These are phyloP conservation scores for Tuber umbilicatum DNA, from an alignment of 495 filamentous ascomycete species.

Conservation along the genomic window DNA sequence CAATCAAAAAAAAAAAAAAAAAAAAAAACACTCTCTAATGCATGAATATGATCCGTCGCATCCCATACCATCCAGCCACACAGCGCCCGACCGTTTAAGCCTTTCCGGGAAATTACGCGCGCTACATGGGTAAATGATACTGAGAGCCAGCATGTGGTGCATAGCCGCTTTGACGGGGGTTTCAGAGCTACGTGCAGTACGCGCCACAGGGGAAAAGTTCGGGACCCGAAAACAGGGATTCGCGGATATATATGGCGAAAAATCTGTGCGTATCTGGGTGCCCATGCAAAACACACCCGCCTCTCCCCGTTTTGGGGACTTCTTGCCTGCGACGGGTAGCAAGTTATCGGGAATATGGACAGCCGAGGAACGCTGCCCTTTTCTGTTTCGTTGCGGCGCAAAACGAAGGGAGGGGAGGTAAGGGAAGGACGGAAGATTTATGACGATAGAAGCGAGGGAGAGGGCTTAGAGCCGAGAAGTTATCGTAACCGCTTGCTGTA, in stretches of 20 bases:
- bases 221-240: too few species aligned
- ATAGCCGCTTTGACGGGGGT: not conserved
- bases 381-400: too few species aligned
- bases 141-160: not conserved
- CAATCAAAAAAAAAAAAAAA: not conserved
- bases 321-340: not conserved
- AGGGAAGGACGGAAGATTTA: not conserved
- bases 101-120: not conserved
- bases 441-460: not conserved
- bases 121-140: not conserved
- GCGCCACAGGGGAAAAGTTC: too few species aligned
- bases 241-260: not conserved
- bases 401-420: not conserved
- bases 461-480: too few species aligned
- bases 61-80: not conserved
- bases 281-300: not conserved
- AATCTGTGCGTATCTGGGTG: not conserved
- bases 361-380: not conserved
- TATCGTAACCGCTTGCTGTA: too few species aligned
- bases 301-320: not conserved
- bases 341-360: not conserved
- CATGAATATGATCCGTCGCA: not conserved
- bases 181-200: not conserved
- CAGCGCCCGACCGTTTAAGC: not conserved
- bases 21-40: not conserved